phyloP scores from a whole-genome alignment of 768 basidiomycete species.

The Chalciporus pseudorubinellus region DNA sequence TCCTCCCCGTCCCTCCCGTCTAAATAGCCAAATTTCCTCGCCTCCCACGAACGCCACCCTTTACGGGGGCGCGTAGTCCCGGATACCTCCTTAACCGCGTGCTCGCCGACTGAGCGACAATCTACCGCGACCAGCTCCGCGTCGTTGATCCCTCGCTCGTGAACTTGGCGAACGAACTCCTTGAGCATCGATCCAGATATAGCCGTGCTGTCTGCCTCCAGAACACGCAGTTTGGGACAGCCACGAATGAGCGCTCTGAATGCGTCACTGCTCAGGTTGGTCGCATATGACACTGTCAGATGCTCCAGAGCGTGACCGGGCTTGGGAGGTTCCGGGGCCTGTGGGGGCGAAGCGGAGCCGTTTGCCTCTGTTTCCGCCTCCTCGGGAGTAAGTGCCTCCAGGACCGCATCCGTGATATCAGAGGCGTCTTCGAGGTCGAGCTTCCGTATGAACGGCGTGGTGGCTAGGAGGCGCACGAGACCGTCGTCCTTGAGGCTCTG shows the following conservation, averaged over 20 bases:
- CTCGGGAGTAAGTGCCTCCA: slow-evolving; percentile 59
- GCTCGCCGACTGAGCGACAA: slow-evolving; percentile 68
- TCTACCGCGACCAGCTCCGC: slow-evolving; percentile 70
- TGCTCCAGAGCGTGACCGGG: slow-evolving; percentile 72
- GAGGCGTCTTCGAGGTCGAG: slow-evolving; percentile 86
- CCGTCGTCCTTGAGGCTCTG: slow-evolving; percentile 67
- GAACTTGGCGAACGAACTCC: slow-evolving; percentile 61
- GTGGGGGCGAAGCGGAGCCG: slow-evolving; percentile 11
- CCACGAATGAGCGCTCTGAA: slow-evolving; percentile 60
- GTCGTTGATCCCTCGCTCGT: slow-evolving; percentile 45
- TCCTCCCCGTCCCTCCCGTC: slow-evolving; percentile 69
- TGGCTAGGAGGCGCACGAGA: slow-evolving; percentile 65
- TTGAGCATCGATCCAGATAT: slow-evolving; percentile 57
- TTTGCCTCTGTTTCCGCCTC: slow-evolving; percentile 5
- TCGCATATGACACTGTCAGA: slow-evolving; percentile 66
- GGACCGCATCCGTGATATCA: slow-evolving; percentile 70
- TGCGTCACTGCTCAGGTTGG: slow-evolving; percentile 60
- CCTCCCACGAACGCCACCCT: slow-evolving; percentile 76
- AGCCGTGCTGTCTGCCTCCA: slow-evolving; percentile 83
- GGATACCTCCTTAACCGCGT: slow-evolving; percentile 58
- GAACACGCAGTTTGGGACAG: slow-evolving; percentile 58
- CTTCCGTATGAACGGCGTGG: slow-evolving; percentile 66
- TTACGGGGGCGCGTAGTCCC: slow-evolving; percentile 59
- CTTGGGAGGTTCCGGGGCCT: slow-evolving; percentile 29
- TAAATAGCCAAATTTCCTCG: slow-evolving; percentile 64